A percentile compares a stretch with the other conserved stretches of the same genome.
Conservation (phyloP, 108 stramenopile genomes). For the Epipyxis sp. region DNA sequence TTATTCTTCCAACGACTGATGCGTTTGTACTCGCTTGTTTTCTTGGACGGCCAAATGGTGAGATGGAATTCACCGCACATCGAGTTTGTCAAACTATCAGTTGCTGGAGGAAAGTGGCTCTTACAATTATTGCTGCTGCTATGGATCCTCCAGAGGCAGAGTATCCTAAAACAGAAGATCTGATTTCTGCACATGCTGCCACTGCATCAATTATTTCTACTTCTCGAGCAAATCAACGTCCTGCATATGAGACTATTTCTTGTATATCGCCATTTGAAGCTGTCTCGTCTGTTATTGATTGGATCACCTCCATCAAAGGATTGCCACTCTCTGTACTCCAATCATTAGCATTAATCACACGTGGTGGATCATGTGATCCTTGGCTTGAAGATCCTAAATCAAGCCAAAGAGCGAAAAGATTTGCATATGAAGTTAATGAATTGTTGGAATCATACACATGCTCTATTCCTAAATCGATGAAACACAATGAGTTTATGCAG, state of each 20-base stretch:
- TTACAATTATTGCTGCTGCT: background rate
- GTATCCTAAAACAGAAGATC: background rate
- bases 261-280: slow-evolving; percentile 14
- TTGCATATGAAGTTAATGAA: background rate
- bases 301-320: background rate
- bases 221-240: background rate
- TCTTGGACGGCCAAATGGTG: slow-evolving; percentile 1
- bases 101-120: background rate
- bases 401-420: background rate
- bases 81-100: background rate
- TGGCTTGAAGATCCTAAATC: slow-evolving; percentile 18
- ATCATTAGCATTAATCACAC: background rate
- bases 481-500: slow-evolving; percentile 1
- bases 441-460: background rate
- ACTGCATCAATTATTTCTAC: background rate
- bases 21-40: background rate
- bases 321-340: background rate
- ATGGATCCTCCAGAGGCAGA: background rate
- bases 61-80: background rate
- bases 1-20: background rate
- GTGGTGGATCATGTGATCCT: background rate
- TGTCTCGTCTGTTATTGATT: slow-evolving; percentile 8
- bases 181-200: background rate
- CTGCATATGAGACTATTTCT: background rate
- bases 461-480: slow-evolving; percentile 6